These are phyloP conservation scores for Pseudogymnoascus sp. DNA, from an alignment of 2,329 filamentous ascomycete genomes.

Conservation along the genomic window DNA sequence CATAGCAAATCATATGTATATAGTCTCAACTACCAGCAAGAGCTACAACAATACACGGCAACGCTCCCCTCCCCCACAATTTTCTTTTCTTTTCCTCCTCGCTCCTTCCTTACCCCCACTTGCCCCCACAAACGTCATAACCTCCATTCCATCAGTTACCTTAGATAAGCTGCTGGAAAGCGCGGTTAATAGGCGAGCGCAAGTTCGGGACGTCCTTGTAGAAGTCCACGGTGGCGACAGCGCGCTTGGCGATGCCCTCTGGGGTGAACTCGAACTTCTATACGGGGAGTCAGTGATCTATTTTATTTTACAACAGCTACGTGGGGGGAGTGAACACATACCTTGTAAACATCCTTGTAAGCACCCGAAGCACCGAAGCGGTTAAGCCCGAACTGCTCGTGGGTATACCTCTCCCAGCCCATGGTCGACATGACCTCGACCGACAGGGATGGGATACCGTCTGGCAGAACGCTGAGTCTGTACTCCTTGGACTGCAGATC, in stretches of 20 bases:
- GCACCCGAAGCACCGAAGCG: constrained; percentile 95
- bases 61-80: background rate
- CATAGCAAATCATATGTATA: constrained; percentile 2
- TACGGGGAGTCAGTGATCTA: constrained; percentile 33
- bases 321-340: constrained; percentile 33
- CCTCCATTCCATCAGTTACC: constrained; percentile 10
- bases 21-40: constrained; percentile 2
- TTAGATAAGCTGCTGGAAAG: constrained; percentile 96
- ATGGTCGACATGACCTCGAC: constrained; percentile 96
- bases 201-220: constrained; percentile 88
- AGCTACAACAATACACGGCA: background rate
- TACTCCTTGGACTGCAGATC: constrained; percentile 93
- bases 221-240: constrained; percentile 76
- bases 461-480: constrained; percentile 83
- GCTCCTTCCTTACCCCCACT: background rate
- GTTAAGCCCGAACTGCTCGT: constrained; percentile 99
- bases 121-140: background rate
- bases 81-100: background rate
- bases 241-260: constrained; percentile 93
- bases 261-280: constrained; percentile 99
- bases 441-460: constrained; percentile 86
- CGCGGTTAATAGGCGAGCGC: constrained; percentile 91
- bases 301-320: constrained; percentile 3
- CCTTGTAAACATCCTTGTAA: constrained; percentile 97
- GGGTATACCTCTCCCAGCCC: constrained; percentile 97